Evolutionary conservation across 148 eudicot species (phyloP).

Genomic region (Chenopodium quinoa): DNA sequence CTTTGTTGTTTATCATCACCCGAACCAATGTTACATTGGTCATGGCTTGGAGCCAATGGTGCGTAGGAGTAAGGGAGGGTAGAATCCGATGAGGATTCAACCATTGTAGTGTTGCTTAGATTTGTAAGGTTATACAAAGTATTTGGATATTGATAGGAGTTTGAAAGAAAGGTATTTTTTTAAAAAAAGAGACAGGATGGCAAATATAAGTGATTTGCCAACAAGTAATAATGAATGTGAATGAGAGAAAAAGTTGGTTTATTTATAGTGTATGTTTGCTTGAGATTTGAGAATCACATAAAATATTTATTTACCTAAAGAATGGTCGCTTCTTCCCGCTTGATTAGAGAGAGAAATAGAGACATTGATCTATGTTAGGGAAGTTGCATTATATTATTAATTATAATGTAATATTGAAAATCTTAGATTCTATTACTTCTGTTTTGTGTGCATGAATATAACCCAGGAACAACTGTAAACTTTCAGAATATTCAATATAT

Average conservation of each 20-base stretch:
- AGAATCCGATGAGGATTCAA: constrained; percentile 11
- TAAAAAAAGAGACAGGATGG: neutral
- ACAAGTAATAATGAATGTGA: neutral
- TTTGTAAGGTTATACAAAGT: neutral
- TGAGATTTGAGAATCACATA: constrained; percentile 11
- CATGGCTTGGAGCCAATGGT: constrained; percentile 21
- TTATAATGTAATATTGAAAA: neutral
- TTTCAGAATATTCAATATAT: neutral
- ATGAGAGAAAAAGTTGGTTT: constrained; percentile 12
- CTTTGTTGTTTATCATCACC: neutral
- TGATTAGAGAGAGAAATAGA: constrained; percentile 14
- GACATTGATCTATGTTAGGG: constrained; percentile 6
- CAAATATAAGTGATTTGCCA: constrained; percentile 10
- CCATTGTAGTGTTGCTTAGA: constrained; percentile 11
- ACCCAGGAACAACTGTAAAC: neutral
- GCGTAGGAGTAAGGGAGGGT: constrained; percentile 31
- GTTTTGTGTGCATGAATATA: neutral
- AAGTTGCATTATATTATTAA: neutral
- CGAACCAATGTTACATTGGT: neutral
- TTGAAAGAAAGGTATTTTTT: neutral
- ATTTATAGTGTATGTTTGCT: constrained; percentile 20
- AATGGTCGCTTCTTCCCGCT: neutral
- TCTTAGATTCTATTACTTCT: neutral
- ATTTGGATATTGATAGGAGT: constrained; percentile 1
- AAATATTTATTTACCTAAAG: constrained; percentile 2